These are phyloP conservation scores for Phytopythium oedochilum DNA, from an alignment of 352 stramenopile species.

Conservation along the genomic window DNA sequence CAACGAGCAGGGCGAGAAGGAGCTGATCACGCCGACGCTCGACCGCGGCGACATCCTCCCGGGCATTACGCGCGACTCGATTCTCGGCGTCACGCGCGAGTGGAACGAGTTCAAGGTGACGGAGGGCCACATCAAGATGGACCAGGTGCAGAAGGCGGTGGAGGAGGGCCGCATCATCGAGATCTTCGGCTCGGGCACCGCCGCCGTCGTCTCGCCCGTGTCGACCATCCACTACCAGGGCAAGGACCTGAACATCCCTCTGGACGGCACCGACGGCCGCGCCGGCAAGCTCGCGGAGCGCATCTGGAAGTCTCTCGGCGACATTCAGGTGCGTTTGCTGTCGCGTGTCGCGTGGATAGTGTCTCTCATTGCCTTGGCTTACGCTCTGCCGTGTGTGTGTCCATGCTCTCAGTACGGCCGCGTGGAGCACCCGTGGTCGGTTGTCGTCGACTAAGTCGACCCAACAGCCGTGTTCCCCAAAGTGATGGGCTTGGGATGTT, in stretches of 20 bases:
- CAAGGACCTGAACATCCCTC: slow-evolving; percentile 89
- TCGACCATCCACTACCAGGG: slow-evolving; percentile 94
- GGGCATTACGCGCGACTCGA: slow-evolving; percentile 95
- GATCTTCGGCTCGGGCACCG: slow-evolving; percentile 95
- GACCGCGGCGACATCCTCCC: slow-evolving; percentile 95
- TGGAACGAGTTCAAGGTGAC: slow-evolving; percentile 94
- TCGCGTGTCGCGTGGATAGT: not conserved
- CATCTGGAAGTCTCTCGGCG: slow-evolving; percentile 86
- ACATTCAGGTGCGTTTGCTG: slow-evolving; percentile 64
- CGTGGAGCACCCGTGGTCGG: slow-evolving; percentile 46
- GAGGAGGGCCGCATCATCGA: slow-evolving; percentile 90
- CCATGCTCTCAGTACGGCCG: slow-evolving; percentile 46
- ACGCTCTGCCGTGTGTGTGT: not conserved
- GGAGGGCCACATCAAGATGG: slow-evolving; percentile 94
- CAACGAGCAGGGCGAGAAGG: slow-evolving; percentile 90
- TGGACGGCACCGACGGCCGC: slow-evolving; percentile 78
- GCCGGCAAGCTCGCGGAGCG: slow-evolving; percentile 84
- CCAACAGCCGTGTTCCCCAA: not conserved
- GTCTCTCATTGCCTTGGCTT: not conserved
- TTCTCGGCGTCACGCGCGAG: slow-evolving; percentile 88
- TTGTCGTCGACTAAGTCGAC: slow-evolving; percentile 32
- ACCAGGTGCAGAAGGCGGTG: slow-evolving; percentile 91
- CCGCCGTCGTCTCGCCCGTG: slow-evolving; percentile 93
- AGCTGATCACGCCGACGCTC: slow-evolving; percentile 95
- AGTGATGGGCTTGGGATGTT: not conserved